A percentile compares a stretch with the other conserved stretches of the same genome.
These are phyloP conservation scores for Colletotrichum orchidophilum DNA, from an alignment of 2,329 filamentous ascomycete genomes.

Conservation along the genomic window DNA sequence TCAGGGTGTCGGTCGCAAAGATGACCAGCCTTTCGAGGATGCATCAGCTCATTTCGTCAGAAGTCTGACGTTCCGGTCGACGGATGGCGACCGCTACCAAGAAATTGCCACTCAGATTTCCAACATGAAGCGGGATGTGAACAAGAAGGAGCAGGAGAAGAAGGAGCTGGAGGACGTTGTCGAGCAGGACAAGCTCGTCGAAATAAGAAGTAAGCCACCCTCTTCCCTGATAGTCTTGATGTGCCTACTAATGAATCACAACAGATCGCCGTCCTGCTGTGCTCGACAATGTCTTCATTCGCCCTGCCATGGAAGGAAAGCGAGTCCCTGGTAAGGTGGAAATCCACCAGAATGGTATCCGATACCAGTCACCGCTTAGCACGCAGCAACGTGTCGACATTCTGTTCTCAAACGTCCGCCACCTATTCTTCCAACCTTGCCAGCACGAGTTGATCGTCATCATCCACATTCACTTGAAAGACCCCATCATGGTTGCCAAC, in stretches of 20 bases:
- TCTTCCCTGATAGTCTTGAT: not conserved
- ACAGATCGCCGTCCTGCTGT: constrained; percentile 89
- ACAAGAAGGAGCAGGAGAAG: constrained; percentile 96
- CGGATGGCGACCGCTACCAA: constrained; percentile 86
- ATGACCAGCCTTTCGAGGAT: constrained; percentile 98
- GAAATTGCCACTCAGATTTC: constrained; percentile 94
- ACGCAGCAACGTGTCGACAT: constrained; percentile 89
- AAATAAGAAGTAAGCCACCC: constrained; percentile 80
- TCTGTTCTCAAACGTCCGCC: constrained; percentile 97
- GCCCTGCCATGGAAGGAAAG: constrained; percentile 95
- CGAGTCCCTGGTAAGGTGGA: constrained; percentile 95
- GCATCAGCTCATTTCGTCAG: constrained; percentile 94
- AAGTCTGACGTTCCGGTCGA: constrained; percentile 93
- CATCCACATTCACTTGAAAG: constrained; percentile 97
- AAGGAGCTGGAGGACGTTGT: constrained; percentile 99
- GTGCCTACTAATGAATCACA: not conserved
- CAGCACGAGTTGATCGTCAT: constrained; percentile 97
- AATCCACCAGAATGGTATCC: constrained; percentile 98
- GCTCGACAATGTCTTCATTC: constrained; percentile 93
- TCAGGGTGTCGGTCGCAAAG: constrained; percentile 95
- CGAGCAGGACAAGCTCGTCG: constrained; percentile 95
- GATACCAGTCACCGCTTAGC: constrained; percentile 85
- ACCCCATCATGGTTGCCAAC: constrained; percentile 97
- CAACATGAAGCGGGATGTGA: constrained; percentile 92
- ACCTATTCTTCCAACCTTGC: constrained; percentile 98